phyloP scores from a whole-genome alignment of 345 rosid genomes.

The Punica granatum region DNA sequence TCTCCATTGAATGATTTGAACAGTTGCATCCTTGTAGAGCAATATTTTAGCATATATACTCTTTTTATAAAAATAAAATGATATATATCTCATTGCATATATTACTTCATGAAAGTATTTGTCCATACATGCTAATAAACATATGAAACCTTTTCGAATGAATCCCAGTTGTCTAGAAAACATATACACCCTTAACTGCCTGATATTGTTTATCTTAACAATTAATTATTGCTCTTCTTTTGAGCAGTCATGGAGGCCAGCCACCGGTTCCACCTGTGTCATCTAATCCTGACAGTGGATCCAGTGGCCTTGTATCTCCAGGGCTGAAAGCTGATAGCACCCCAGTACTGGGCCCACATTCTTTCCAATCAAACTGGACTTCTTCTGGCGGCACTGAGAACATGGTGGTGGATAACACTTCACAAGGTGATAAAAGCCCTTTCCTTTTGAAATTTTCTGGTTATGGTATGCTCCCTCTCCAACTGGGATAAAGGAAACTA shows the following conservation, averaged over 20 bases:
- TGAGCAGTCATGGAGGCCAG: conserved; percentile 48
- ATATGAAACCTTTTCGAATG: background rate
- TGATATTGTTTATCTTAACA: background rate
- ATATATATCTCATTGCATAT: background rate
- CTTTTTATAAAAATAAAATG: background rate
- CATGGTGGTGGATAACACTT: conserved; percentile 13
- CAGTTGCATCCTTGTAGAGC: background rate
- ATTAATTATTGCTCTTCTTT: background rate
- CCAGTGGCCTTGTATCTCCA: conserved; percentile 70
- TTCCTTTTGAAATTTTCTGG: background rate
- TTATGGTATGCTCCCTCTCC: background rate
- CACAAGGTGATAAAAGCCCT: conserved; percentile 34
- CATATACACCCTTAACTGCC: background rate
- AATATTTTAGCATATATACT: background rate
- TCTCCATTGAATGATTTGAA: background rate
- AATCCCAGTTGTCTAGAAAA: background rate
- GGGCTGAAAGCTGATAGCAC: conserved; percentile 43
- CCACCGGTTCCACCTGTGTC: conserved; percentile 35
- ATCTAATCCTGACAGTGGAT: conserved; percentile 46
- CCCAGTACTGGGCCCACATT: conserved; percentile 34
- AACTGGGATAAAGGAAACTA: background rate
- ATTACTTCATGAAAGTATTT: background rate
- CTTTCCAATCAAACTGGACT: conserved; percentile 51
- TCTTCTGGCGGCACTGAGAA: conserved; percentile 29
- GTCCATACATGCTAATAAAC: background rate